phyloP scores from a whole-genome alignment of 140 eudicot species.

The Bidens hawaiensis region DNA sequence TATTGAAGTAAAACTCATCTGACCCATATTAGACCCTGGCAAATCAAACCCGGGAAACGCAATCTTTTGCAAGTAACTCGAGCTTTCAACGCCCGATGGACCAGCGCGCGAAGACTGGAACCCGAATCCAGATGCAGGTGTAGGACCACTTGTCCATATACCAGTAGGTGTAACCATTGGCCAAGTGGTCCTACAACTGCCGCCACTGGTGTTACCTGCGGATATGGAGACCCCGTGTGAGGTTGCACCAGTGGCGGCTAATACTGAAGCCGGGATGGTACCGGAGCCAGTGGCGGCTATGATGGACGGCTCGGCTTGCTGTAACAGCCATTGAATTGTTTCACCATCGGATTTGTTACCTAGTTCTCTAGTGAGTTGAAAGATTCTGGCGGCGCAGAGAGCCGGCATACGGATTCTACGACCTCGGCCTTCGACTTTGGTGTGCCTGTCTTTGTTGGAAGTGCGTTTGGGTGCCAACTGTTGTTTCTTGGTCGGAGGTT shows the following conservation, averaged over 20 bases:
- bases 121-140: conserved; percentile 40
- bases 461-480: conserved; percentile 61
- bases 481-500: conserved; percentile 23
- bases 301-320: conserved; percentile 81
- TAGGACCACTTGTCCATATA: no score
- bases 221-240: conserved; percentile 37
- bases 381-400: conserved; percentile 81
- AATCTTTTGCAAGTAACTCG: conserved; percentile 55
- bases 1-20: conserved; percentile 59
- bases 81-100: conserved; percentile 30
- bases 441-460: conserved; percentile 87
- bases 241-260: conserved; percentile 46
- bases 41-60: conserved; percentile 64
- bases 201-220: conserved; percentile 42
- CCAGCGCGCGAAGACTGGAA: conserved; percentile 39
- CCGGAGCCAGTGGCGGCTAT: conserved; percentile 88
- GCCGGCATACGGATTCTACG: conserved; percentile 94
- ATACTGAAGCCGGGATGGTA: conserved; percentile 73
- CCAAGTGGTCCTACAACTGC: conserved; percentile 38
- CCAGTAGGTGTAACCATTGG: conserved; percentile 31
- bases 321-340: conserved; percentile 88
- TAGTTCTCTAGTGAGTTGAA: conserved; percentile 73
- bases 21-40: conserved; percentile 46
- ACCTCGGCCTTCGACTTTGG: conserved; percentile 87
- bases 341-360: conserved; percentile 95